Percentiles rank a stretch among this genome's conserved stretches.
Conservation (phyloP, 306 rosid species). For the Fragaria vesca region DNA sequence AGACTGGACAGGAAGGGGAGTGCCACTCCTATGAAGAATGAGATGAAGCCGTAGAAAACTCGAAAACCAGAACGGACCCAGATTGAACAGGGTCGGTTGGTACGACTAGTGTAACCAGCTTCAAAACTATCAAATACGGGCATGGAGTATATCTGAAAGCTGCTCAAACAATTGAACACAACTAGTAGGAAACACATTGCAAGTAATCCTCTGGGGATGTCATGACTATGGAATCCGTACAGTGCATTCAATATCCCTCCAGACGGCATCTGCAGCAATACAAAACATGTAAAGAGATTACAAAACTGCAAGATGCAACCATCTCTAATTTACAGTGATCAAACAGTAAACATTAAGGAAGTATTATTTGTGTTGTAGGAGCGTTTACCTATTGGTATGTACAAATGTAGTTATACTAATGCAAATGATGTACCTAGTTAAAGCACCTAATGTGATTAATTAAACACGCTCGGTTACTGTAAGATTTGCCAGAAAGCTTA, state of each 20-base stretch:
- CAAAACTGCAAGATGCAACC: not conserved
- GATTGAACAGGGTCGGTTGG: slow-evolving; percentile 91
- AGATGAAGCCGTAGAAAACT: slow-evolving; percentile 76
- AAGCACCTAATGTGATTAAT: not conserved
- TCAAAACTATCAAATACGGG: slow-evolving; percentile 97
- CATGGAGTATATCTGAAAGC: slow-evolving; percentile 98
- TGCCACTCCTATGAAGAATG: slow-evolving; percentile 94
- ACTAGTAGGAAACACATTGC: slow-evolving; percentile 88
- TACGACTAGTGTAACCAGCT: slow-evolving; percentile 96
- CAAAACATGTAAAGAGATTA: slow-evolving; percentile 2
- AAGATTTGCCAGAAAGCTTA: slow-evolving; percentile 36
- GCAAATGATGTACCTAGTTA: not conserved
- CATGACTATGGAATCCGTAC: slow-evolving; percentile 86
- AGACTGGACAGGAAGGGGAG: slow-evolving; percentile 98
- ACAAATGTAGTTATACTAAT: not conserved
- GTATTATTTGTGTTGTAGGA: too few species aligned
- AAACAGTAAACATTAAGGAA: not conserved
- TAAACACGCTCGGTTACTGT: not conserved
- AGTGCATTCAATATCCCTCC: slow-evolving; percentile 90
- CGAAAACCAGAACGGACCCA: slow-evolving; percentile 97
- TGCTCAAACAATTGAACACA: slow-evolving; percentile 92
- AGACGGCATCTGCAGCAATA: slow-evolving; percentile 71
- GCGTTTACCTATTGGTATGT: not conserved
- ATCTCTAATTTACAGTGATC: not conserved
- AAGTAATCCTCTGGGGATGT: slow-evolving; percentile 79